These are phyloP conservation scores for Wallacemonas collosoma DNA, from an alignment of 208 protist genomes.

Conservation along the genomic window DNA sequence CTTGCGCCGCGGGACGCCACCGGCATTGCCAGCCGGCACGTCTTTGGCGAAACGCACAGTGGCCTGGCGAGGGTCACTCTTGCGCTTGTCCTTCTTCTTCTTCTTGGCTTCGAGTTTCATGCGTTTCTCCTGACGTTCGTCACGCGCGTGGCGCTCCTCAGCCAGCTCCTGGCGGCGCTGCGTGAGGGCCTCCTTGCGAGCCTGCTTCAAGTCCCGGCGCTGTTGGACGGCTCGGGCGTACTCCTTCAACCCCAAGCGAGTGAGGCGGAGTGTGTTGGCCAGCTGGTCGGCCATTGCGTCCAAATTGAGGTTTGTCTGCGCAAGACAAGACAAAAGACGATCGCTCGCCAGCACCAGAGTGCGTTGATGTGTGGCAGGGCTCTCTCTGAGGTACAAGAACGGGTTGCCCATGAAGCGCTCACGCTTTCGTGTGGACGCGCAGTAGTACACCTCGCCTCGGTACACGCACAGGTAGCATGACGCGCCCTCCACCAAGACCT, in stretches of 20 bases:
- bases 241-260: slow-evolving; percentile 30
- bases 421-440: slow-evolving; percentile 55
- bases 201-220: slow-evolving; percentile 33
- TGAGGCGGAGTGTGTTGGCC: slow-evolving; percentile 45
- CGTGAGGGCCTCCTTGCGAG: slow-evolving; percentile 28
- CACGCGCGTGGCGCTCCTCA: slow-evolving; percentile 48
- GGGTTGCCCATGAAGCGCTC: slow-evolving; percentile 66
- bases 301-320: neutral
- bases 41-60: slow-evolving; percentile 11
- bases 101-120: slow-evolving; percentile 44
- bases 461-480: slow-evolving; percentile 64
- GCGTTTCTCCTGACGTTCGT: slow-evolving; percentile 66
- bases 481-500: slow-evolving; percentile 75
- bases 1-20: slow-evolving; percentile 19
- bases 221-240: slow-evolving; percentile 33
- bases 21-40: slow-evolving; percentile 17
- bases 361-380: slow-evolving; percentile 31
- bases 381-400: slow-evolving; percentile 46
- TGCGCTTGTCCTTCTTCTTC: slow-evolving; percentile 37
- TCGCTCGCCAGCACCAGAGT: slow-evolving; percentile 66
- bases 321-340: slow-evolving; percentile 16
- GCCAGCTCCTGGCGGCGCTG: slow-evolving; percentile 42
- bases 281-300: slow-evolving; percentile 25
- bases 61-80: slow-evolving; percentile 13
- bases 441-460: slow-evolving; percentile 61